Evolutionary conservation across 139 green algal genomes (phyloP).

Genomic region (Closterium sp.): DNA sequence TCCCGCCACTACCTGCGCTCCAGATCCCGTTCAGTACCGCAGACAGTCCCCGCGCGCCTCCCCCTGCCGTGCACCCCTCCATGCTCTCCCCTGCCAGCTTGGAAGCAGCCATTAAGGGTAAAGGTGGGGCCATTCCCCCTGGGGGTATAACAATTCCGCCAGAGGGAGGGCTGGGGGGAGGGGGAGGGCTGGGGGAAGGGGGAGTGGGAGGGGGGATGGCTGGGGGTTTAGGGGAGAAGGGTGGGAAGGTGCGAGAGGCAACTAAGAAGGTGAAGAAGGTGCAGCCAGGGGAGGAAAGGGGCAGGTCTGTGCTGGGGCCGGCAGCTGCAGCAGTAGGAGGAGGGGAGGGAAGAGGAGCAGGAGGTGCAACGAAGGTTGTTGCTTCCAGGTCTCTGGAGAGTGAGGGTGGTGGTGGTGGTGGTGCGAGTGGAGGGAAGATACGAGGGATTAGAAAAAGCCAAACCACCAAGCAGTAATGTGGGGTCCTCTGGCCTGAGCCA

Average conservation of each 20-base stretch:
- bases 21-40: not conserved
- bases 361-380: not conserved
- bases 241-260: not conserved
- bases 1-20: not conserved
- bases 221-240: not conserved
- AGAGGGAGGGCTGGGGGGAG: not conserved
- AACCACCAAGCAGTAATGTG: not conserved
- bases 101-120: not conserved
- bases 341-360: not conserved
- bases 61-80: not conserved
- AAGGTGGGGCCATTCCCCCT: not conserved
- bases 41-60: not conserved
- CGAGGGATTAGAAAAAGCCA: not conserved
- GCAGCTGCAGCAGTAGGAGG: too few species aligned
- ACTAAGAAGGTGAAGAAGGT: not conserved
- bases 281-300: not conserved
- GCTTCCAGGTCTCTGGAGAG: not conserved
- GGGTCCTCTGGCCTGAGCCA: too few species aligned
- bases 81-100: not conserved
- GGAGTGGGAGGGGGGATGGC: not conserved
- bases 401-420: not conserved
- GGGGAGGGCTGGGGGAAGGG: too few species aligned
- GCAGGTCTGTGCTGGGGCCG: not conserved
- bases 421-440: not conserved
- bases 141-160: not conserved